Evolutionary conservation across 768 basidiomycete genomes (phyloP), one percentile per base, ranked within the genome.

Genomic region (Russula vinacea): DNA sequence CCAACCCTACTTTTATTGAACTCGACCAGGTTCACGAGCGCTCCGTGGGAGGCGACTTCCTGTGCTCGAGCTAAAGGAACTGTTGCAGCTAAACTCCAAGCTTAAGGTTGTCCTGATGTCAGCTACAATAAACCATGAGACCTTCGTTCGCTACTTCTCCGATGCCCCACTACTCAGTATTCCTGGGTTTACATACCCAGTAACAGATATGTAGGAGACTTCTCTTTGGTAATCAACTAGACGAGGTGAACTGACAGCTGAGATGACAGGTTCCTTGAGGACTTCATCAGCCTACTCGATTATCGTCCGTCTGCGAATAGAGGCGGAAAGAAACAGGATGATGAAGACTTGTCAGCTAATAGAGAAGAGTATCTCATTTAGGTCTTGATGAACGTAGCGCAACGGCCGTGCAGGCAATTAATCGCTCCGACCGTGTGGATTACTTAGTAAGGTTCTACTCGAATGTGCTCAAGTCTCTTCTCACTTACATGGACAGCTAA

Each of bases 71-170:
- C 78, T 97, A 29, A 85, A 87, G 64, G 89, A 92, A 69, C 76
- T 97, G 16, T 74, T 96, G 51, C 77, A 77, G 65, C 79, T 73
- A 22, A 87, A 92, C 70, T 75, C 78, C 24, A 81, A 73, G 1
- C 80, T 97, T 69, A 94, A 90, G 72, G 80, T 98, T 24, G 76
- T 95, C 24, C 80, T 96, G 52, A 97, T 97, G 94, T 93, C 90
- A 37, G 95, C 95, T 5, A 98, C 95, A 0, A 95, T 96, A 74
- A 95, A 97, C 70, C 91, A 94, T 64, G 81, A 90, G 66, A 83
- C 80, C n/a, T 94, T 94, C 69, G 78, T 87, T 54, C 80, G 83
- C 61, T 98, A 98, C 73, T 97, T 96, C 71, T 73, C 84, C 56
- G 80, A 83, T 24, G 92, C 93, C 3, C 93, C 95, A 1, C 78